Evolutionary conservation across 139 green algal genomes (phyloP).

Genomic region (Nannochloris sp.): DNA sequence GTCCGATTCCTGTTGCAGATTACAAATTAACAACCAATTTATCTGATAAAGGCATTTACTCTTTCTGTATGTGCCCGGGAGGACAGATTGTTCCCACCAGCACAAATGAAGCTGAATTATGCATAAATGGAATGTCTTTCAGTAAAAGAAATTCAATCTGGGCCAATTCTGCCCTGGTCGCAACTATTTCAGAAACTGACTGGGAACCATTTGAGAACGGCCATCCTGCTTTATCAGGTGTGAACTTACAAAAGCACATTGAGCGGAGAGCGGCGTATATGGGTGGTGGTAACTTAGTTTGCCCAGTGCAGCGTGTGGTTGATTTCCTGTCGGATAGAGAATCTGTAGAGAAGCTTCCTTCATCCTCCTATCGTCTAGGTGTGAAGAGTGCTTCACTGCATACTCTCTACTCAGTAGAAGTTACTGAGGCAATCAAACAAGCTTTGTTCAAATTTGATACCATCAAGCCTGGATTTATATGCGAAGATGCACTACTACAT

Average conservation of each 20-base stretch:
- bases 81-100: conserved; percentile 71
- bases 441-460: conserved; percentile 48
- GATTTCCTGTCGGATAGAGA: conserved; percentile 55
- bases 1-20: conserved; percentile 66
- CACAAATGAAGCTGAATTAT: conserved; percentile 55
- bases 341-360: conserved; percentile 32
- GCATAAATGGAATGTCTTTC: conserved; percentile 87
- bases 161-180: conserved; percentile 76
- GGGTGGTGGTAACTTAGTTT: conserved; percentile 56
- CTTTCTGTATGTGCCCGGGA: conserved; percentile 84
- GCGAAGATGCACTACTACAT: conserved; percentile 45
- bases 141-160: conserved; percentile 44
- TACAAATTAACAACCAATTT: conserved; percentile 52
- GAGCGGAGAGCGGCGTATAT: conserved; percentile 35
- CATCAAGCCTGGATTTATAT: conserved; percentile 43
- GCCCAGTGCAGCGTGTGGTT: conserved; percentile 56
- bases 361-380: conserved; percentile 68
- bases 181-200: conserved; percentile 43
- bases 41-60: conserved; percentile 47
- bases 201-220: conserved; percentile 40
- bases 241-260: conserved; percentile 49
- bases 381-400: conserved; percentile 43
- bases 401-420: conserved; percentile 51
- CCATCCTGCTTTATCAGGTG: conserved; percentile 46
- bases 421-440: conserved; percentile 43